These are phyloP conservation scores for Groenewaldozyma auringiensis DNA, from an alignment of 1,139 yeast species.

Conservation along the genomic window DNA sequence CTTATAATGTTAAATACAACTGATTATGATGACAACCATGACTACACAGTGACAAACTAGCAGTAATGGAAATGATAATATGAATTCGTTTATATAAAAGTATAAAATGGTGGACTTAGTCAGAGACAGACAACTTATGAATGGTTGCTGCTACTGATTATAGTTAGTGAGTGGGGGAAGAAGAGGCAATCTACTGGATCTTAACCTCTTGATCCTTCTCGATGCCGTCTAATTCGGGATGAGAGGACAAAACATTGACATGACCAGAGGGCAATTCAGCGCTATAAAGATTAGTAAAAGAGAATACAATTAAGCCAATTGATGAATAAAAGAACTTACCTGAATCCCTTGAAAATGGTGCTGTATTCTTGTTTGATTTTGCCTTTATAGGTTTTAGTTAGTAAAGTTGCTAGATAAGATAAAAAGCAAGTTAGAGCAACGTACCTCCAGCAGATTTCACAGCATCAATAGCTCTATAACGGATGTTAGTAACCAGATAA, in stretches of 20 bases:
- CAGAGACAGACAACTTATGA: no score
- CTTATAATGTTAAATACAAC: no score
- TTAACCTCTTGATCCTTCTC: slow-evolving; percentile 30
- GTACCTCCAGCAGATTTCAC: slow-evolving; percentile 20
- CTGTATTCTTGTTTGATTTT: slow-evolving; percentile 21
- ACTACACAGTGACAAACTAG: no score
- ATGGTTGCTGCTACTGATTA: no score
- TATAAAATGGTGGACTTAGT: no score
- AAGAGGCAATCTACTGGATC: slow-evolving; percentile 19
- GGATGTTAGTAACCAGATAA: not conserved
- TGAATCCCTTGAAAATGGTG: slow-evolving; percentile 27
- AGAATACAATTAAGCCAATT: no score
- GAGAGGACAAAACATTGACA: slow-evolving; percentile 20
- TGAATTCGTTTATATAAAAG: no score
- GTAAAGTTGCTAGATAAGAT: no score
- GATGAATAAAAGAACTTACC: slow-evolving; percentile 12
- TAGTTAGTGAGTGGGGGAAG: no score
- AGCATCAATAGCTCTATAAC: slow-evolving; percentile 17
- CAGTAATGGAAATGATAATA: no score
- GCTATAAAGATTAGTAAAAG: slow-evolving; percentile 6
- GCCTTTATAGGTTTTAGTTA: no score
- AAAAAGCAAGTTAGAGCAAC: not conserved
- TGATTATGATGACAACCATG: no score
- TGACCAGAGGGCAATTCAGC: slow-evolving; percentile 28
- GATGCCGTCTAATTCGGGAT: slow-evolving; percentile 25